Evolutionary conservation across 805 yeast species (phyloP), one percentile per base, ranked within the genome.

Genomic region (Kodamaea sagamina): DNA sequence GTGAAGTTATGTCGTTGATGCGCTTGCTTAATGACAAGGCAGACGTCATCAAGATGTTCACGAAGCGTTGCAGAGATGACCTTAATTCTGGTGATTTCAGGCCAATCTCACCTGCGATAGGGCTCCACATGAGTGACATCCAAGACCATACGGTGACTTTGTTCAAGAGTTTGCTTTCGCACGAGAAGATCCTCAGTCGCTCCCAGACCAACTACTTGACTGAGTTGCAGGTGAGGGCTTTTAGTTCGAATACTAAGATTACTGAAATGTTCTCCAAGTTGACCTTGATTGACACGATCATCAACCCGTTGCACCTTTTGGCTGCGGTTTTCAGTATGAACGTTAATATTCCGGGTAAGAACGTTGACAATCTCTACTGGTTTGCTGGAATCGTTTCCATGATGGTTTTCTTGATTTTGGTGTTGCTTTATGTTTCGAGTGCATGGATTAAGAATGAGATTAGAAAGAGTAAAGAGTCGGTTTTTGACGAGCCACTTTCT

Each of bases 271-370:
- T 92, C 43, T 87, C 96, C 24, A 86, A 86, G 58, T 96, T 90
- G 18, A 90, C 99, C 0, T 56, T 92, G 47, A 70, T 92, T 26
- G 98, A 97, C 75, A 89, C 97, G 0, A 74, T 92, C 55, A 71
- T 92, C 22, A 85, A 92, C 49, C 98, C 98, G 11, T 75, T 92
- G 73, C 92, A 92, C 61, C 70, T 92, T 45, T 76, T 92, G 35
- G 89, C 97, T 2, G 96, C 97, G 61, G 59, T 90, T 49, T 92
- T 92, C 65, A 97, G 97, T 57, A 92, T 92, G 99, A 92, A 92
- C 63, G 98, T 92, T 13, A 64, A 54, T 9, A 86, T 92, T 21
- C 97, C 97, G 0, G 97, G 97, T 21, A 65, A 76, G 11, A 42
- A 46, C 19, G 51, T 21, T 3, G 17, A 36, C 4, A 22, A 21